Conservation (phyloP, 192 early-diverging fungal genomes). For the Backusella macrospora region DNA sequence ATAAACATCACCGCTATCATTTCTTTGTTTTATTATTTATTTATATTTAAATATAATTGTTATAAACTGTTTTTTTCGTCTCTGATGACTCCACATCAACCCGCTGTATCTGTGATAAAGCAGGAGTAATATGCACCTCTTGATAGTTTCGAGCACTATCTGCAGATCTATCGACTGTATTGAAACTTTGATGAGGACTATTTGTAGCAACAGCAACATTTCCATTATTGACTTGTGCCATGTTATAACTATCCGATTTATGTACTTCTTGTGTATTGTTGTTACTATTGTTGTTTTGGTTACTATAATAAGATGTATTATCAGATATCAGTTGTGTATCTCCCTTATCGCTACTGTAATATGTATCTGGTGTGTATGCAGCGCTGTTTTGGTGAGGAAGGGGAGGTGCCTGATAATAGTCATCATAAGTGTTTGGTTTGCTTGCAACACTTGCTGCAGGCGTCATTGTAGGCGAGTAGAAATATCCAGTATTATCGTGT, state of each 20-base stretch:
- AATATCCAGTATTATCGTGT: neutral
- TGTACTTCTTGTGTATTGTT: neutral
- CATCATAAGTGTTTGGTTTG: slow-evolving; percentile 18
- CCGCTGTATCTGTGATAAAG: neutral
- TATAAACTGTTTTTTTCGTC: neutral
- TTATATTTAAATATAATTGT: slow-evolving; percentile 9
- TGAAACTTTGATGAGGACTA: neutral
- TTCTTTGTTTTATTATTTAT: neutral
- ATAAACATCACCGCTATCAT: neutral
- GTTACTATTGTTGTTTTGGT: neutral
- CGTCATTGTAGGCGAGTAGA: neutral
- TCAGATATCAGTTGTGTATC: neutral
- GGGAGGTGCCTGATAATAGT: neutral
- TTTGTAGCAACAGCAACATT: neutral
- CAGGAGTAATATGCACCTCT: neutral
- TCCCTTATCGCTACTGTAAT: neutral
- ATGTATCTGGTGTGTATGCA: neutral
- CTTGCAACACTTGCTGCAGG: neutral
- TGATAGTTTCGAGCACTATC: neutral
- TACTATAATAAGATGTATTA: neutral
- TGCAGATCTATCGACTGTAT: slow-evolving; percentile 7
- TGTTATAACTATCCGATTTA: neutral
- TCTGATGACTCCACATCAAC: neutral
- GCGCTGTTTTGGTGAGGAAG: neutral
- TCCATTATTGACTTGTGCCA: neutral